Percentiles rank a stretch among this genome's conserved stretches.
These are phyloP conservation scores for Diplodia seriata DNA, from an alignment of 2,329 filamentous ascomycete genomes.

Conservation along the genomic window DNA sequence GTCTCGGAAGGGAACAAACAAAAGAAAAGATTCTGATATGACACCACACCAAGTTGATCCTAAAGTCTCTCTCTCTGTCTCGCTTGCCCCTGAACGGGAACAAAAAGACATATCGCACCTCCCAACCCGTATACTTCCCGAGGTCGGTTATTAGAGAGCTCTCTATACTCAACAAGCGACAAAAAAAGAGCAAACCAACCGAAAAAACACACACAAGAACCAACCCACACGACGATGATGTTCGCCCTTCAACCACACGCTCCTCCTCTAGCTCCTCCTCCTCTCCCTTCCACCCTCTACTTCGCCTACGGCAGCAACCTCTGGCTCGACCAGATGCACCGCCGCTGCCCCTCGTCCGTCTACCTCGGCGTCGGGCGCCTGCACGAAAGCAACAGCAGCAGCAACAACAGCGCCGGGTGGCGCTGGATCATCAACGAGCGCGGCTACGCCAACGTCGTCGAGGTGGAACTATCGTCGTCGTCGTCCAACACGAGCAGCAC, in stretches of 20 bases:
- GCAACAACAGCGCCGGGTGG: constrained; percentile 58
- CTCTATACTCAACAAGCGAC: no score
- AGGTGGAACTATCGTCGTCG: constrained; percentile 7
- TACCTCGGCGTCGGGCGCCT: constrained; percentile 66
- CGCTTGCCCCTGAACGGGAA: no score
- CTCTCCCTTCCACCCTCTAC: constrained; percentile 53
- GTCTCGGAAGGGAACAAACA: no score
- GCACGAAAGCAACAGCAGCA: not conserved
- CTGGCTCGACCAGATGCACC: constrained; percentile 68
- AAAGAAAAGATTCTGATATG: no score
- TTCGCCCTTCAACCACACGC: no score
- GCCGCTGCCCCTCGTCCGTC: constrained; percentile 63
- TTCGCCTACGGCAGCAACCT: constrained; percentile 77
- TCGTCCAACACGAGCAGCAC: no score
- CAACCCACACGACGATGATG: not conserved
- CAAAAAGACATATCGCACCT: no score
- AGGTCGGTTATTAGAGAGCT: no score
- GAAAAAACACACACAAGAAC: not conserved
- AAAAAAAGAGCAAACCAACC: no score
- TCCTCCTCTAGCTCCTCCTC: constrained; percentile 37
- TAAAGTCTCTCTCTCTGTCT: no score
- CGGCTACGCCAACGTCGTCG: constrained; percentile 72
- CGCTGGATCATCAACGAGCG: constrained; percentile 71
- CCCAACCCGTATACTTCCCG: no score
- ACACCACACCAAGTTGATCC: no score